Evolutionary conservation across 1,284 basidiomycete species (phyloP), one percentile per base, ranked within the genome.

Genomic region (Pyrrhoderma noxium): DNA sequence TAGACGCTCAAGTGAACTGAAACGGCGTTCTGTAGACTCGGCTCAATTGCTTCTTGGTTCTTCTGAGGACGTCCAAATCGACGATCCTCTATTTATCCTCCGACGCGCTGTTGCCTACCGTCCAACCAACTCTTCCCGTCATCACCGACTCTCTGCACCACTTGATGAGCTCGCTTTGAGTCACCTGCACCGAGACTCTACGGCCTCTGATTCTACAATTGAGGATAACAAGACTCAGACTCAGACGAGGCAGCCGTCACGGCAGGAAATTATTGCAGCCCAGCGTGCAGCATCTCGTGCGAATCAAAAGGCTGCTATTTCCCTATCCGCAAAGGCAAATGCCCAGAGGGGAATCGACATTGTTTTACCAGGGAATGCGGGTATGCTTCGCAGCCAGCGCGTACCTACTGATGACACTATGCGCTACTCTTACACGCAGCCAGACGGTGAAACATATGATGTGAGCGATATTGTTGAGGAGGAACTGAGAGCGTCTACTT

Each of bases 391-490:
- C 21, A 93, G 88, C 60, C 81, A 87, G 2, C 75, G 89, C 14
- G 79, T 82, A 52, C 80, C 86, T 18, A 65, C 70, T 4, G 79
- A 78, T 39, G 84, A 89, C 59, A 74, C 74, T 48, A 85, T 92
- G 71, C 81, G 93, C 0, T 97, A 97, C 64, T 95, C 92, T 23
- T 96, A 93, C 62, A 83, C 96, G 39, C 85, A 91, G 56, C 76
- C 80, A 1, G 88, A 88, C 56, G 91, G 92, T 8, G 88, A 89
- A 66, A 86, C 85, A 2, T 86, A 84, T 59, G 94, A 97, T 64
- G 92, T 97, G 62, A 93, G 89, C 61, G 84, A 93, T 56, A 87
- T 96, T 52, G 79, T 96, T 35, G 90, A 94, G 63, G 82, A 89
- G 62, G 94, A 93, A 60, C 85, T 85, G 60, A 69, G 68, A 38